Evolutionary conservation across 176 grass and related monocot genomes (phyloP).

Genomic region (Triticum turgidum): DNA sequence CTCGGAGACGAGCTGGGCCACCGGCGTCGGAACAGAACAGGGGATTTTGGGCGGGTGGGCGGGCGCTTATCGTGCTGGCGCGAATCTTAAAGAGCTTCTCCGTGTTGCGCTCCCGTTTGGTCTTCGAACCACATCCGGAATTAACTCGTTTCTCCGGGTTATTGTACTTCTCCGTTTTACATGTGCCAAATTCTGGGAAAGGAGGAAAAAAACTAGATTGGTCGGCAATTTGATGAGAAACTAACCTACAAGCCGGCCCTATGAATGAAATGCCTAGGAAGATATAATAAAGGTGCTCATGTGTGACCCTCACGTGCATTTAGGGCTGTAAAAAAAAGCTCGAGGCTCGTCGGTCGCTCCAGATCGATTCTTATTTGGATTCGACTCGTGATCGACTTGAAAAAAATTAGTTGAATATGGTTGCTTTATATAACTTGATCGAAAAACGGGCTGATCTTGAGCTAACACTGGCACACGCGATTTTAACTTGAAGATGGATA

Average conservation of each 20-base stretch:
- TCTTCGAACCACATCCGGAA: neutral
- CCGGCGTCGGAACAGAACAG: neutral
- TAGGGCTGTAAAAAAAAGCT: too few relatives aligned
- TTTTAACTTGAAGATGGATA: too few relatives aligned
- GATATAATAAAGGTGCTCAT: neutral
- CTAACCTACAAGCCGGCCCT: too few relatives aligned
- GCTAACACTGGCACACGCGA: too few relatives aligned
- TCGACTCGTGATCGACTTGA: too few relatives aligned
- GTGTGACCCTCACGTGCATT: too few relatives aligned
- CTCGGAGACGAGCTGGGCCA: neutral
- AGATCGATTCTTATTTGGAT: too few relatives aligned
- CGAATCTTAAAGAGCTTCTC: conserved; percentile 38
- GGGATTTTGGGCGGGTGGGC: neutral
- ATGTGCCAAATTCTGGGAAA: neutral
- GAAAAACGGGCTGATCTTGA: too few relatives aligned
- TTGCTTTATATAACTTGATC: too few relatives aligned
- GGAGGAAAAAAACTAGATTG: neutral
- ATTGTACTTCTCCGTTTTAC: neutral
- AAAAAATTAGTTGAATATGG: too few relatives aligned
- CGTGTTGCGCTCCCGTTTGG: neutral
- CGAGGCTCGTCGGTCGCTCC: too few relatives aligned
- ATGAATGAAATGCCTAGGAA: neutral
- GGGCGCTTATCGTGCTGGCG: conserved; percentile 34
- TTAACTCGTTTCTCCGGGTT: neutral
- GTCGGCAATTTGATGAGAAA: too few relatives aligned